Conservation (phyloP, 2,329 filamentous ascomycete genomes). For the Fusarium xylarioides region DNA sequence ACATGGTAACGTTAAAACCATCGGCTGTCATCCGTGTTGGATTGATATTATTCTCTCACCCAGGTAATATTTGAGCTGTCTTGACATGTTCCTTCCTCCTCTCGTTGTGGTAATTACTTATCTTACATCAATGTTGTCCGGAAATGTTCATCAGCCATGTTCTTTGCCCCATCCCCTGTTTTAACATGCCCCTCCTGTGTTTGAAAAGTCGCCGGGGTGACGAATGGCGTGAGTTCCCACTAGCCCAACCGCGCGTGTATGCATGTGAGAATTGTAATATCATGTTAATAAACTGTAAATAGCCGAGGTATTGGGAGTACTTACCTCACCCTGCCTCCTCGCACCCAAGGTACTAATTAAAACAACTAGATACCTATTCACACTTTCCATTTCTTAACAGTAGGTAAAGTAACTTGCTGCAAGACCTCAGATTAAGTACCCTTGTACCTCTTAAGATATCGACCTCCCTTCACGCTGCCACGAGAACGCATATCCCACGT, state of each 20-base stretch:
- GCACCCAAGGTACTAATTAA: no score
- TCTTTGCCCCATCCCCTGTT: constrained; percentile 11
- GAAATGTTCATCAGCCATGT: not conserved
- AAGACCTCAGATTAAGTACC: not conserved
- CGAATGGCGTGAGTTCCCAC: constrained; percentile 17
- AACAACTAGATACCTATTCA: not conserved
- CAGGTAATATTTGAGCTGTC: not conserved
- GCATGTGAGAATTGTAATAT: constrained; percentile 30
- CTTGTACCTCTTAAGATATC: not conserved
- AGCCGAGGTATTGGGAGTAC: constrained; percentile 1
- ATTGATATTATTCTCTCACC: not conserved
- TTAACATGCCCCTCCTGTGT: constrained; percentile 9
- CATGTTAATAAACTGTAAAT: constrained; percentile 4
- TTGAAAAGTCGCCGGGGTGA: constrained; percentile 21
- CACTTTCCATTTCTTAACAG: not conserved
- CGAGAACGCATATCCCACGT: not conserved
- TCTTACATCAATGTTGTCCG: not conserved
- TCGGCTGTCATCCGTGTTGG: not conserved
- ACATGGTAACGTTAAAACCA: not conserved
- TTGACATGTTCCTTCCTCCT: not conserved
- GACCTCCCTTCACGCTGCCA: not conserved
- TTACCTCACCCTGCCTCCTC: no score
- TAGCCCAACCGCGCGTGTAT: constrained; percentile 34
- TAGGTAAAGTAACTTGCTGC: not conserved
- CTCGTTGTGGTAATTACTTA: not conserved